Evolutionary conservation across 2,329 filamentous ascomycete species (phyloP), one percentile per base, ranked within the genome.

Genomic region (Phaeosphaeria sp.): DNA sequence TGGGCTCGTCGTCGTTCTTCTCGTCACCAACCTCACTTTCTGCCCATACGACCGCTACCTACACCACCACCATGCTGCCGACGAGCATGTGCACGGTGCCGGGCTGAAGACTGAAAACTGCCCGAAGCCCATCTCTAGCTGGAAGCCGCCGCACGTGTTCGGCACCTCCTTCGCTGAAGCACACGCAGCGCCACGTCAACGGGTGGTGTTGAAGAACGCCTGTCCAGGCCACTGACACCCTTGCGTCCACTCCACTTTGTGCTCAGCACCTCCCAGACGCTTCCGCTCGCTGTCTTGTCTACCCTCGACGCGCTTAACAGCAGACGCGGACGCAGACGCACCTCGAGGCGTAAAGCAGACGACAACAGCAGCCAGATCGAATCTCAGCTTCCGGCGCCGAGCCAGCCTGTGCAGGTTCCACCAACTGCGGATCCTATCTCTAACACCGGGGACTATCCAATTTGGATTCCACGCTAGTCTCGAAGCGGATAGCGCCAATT

Each of bases 161-260:
- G 22, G 41, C 50, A 41, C 66, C 54, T 46, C 56, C 44, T 55
- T 49, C 58, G 61, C 62, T 56, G 65, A 69, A 36, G 30, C 62
- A 57, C 62, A 55, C 60, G 55, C 67, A 68, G 64, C 72, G 72
- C 74, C 73, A 76, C 73, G 69, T 75, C 68, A 66, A 75, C 71
- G 61, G 67, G n/a, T 53, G 56, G 58, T 53, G 56, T 58, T 59
- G 49, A 54, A 50, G 50, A 54, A 53, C 56, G 52, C 36, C 46
- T 50, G 46, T 52, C 55, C 23, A 46, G 46, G 43, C 49, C 42
- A 46, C 46, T 10, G 49, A 59, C 48, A 41, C 47, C 58, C 50
- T 58, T 54, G 30, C 30, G 30, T 36, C 30, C 13, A 15, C 30
- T 44, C 18, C 42, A 44, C 21, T 44, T 21, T 21, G 30, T 36